Percentiles rank a stretch among this genome's conserved stretches.
These are phyloP conservation scores for Adansonia madagascariensis DNA, from an alignment of 441 rosid species.

Conservation along the genomic window DNA sequence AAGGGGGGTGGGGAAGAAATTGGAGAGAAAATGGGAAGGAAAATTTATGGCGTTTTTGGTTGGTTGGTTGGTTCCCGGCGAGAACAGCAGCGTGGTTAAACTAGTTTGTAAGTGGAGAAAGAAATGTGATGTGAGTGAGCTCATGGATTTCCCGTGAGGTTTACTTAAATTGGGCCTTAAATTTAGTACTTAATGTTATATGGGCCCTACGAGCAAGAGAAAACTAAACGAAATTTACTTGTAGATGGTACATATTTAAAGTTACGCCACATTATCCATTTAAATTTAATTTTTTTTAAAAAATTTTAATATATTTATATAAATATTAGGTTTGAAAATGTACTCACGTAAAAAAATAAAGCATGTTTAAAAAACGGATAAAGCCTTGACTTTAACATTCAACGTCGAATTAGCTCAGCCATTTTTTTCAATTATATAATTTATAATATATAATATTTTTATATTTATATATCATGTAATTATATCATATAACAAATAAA, in stretches of 20 bases:
- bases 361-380: too few species aligned
- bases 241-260: background rate
- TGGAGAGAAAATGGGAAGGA: slow-evolving; percentile 12
- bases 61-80: slow-evolving; percentile 21
- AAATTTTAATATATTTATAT: too few species aligned
- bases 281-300: too few species aligned
- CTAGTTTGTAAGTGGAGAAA: background rate
- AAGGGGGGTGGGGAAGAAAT: background rate
- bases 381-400: too few species aligned
- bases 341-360: too few species aligned
- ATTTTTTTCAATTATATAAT: too few species aligned
- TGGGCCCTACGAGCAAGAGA: background rate
- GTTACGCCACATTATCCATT: too few species aligned
- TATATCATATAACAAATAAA: too few species aligned
- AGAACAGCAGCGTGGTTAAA: slow-evolving; percentile 6
- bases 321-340: too few species aligned
- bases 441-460: too few species aligned
- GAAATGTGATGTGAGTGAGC: slow-evolving; percentile 32
- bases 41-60: slow-evolving; percentile 11
- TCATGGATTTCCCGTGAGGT: slow-evolving; percentile 42
- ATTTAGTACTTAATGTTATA: background rate
- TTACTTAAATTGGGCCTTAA: slow-evolving; percentile 13
- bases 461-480: too few species aligned
- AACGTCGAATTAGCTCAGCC: too few species aligned
- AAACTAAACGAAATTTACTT: background rate